Percentiles rank a stretch among this genome's conserved stretches.
These are phyloP conservation scores for Hapsidospora chrysogenum DNA, from an alignment of 495 filamentous ascomycete species.

Conservation along the genomic window DNA sequence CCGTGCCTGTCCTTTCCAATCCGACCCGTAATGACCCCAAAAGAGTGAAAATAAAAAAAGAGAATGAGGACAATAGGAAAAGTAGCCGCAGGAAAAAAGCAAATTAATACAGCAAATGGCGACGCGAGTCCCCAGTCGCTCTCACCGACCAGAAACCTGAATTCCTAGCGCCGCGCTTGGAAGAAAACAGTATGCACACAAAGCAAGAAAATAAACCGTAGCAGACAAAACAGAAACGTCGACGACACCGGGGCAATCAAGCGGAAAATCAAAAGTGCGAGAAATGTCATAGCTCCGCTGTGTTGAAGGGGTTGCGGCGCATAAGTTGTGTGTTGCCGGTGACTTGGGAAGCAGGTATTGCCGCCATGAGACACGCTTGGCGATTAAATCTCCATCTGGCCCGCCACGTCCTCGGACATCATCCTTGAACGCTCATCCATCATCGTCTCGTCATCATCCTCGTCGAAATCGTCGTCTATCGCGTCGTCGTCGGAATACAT, in stretches of 20 bases:
- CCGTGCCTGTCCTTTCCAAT: too few relatives aligned
- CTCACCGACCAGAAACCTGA: conserved; percentile 3
- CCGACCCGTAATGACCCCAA: too few relatives aligned
- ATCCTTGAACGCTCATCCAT: conserved; percentile 4
- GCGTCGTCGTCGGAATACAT: conserved; percentile 4
- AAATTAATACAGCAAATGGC: background rate
- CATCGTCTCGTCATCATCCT: conserved; percentile 8
- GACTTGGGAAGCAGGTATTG: too few relatives aligned
- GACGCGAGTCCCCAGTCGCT: conserved; percentile 3
- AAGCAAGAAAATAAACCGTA: background rate
- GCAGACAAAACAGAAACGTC: background rate
- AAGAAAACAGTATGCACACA: background rate
- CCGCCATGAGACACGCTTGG: too few relatives aligned
- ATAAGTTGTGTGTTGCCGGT: background rate
- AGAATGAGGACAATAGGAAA: background rate
- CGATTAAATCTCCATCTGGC: conserved; percentile 4
- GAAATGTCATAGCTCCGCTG: background rate
- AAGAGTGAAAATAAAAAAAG: background rate
- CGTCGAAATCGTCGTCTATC: conserved; percentile 8
- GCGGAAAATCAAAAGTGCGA: background rate
- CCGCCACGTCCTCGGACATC: conserved; percentile 4
- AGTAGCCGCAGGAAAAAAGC: background rate
- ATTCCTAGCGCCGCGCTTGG: conserved; percentile 2
- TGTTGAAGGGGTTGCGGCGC: background rate
- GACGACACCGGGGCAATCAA: background rate